Evolutionary conservation across 108 stramenopile species (phyloP), one percentile per base, ranked within the genome.

Genomic region (Licmophora abbreviata): DNA sequence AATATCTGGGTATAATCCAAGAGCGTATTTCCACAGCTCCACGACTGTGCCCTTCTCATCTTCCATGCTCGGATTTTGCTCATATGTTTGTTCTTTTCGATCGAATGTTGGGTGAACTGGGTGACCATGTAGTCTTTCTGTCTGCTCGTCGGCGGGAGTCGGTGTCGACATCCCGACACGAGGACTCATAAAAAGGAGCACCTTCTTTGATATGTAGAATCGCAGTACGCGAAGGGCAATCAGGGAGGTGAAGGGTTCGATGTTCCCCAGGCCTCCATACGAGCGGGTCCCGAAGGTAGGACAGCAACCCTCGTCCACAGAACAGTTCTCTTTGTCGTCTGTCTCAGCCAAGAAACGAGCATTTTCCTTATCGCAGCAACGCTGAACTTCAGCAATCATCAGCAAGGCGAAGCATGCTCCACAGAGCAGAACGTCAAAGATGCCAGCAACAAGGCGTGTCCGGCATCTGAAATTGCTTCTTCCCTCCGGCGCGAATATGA

Each of bases 1-100:
- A 24, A 88, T 65, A 9, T 93, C 77, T 29, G 83, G 76, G 38
- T 89, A 69, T 49, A 63, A 35, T 1, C 56, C 66, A 26, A 93
- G 70, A 4, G 87, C 85, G 24, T 54, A 48, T 37, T 82, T 30
- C 92, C 92, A 93, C 14, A 88, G 57, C 23, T 85, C 74, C n/a
- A 75, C 53, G 14, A 67, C 66, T 23, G 62, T 73, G 22, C 67
- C 76, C n/a, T 21, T 52, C 44, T 64, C 61, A 42, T 50, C 25
- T 10, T 64, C 46, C 6, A 47, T 12, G 6, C 18, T 21, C 24
- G 11, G n/a, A 29, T 44, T 44, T 23, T 44, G 26, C n/a, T n/a
- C n/a, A n/a, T 22, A 3, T 26, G 47, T 4, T 48, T 3, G 3
- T 7, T 4, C 10, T 21, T 12, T 12, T 35, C 34, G n/a, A n/a